Conservation (phyloP, 495 filamentous ascomycete species). For the Penicillium antarcticum region DNA sequence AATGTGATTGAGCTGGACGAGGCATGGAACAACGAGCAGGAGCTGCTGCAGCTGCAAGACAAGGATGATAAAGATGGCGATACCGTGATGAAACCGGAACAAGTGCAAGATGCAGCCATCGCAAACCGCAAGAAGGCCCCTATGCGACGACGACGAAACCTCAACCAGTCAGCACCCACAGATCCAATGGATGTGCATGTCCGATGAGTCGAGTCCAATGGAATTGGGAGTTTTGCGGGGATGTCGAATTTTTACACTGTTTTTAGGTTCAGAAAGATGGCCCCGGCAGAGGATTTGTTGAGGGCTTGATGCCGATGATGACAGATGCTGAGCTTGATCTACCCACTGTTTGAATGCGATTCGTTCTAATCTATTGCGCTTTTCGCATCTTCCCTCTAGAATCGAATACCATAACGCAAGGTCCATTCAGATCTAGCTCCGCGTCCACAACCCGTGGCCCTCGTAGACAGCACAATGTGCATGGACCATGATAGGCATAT, state of each 20-base stretch:
- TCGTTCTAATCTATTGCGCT: constrained; percentile 3
- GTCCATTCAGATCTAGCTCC: too few species aligned
- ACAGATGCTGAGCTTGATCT: constrained; percentile 16
- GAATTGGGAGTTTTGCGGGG: neutral
- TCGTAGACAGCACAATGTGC: too few species aligned
- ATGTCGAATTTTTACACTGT: constrained; percentile 2
- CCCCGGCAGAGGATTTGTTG: neutral
- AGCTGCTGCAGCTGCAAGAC: constrained; percentile 30
- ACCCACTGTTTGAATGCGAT: constrained; percentile 14
- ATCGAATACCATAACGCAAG: neutral
- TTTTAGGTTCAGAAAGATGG: neutral
- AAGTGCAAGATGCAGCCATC: constrained; percentile 34
- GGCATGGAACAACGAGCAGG: constrained; percentile 24
- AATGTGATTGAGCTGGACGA: constrained; percentile 84
- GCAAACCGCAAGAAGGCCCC: constrained; percentile 51
- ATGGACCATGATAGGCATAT: neutral
- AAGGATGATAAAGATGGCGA: constrained; percentile 50
- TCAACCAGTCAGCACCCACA: constrained; percentile 11
- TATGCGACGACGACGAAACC: constrained; percentile 42
- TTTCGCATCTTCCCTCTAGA: neutral
- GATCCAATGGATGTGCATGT: constrained; percentile 39
- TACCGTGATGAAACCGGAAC: constrained; percentile 31
- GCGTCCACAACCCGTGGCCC: too few species aligned
- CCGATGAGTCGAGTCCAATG: constrained; percentile 13
- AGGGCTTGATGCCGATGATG: constrained; percentile 12